Conservation (phyloP, 768 basidiomycete species). For the Tricholomella constricta region DNA sequence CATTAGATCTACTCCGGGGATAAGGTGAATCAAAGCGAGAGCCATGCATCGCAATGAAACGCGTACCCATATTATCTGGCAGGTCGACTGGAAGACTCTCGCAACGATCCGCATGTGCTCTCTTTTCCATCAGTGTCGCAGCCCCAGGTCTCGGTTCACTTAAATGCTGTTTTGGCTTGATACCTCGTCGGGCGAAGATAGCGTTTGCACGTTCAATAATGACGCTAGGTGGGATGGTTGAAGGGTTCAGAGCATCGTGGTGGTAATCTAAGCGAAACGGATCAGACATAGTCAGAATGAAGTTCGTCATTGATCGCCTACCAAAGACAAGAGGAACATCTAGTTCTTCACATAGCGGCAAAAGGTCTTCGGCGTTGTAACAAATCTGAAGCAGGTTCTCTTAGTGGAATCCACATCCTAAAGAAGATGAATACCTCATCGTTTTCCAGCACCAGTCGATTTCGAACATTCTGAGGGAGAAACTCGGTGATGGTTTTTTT, state of each 20-base stretch:
- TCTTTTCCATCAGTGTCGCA: slow-evolving; percentile 76
- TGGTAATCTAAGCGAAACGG: slow-evolving; percentile 58
- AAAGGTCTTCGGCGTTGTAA: slow-evolving; percentile 85
- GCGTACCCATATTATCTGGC: slow-evolving; percentile 67
- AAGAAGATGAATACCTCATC: slow-evolving; percentile 65
- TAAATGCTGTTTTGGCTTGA: slow-evolving; percentile 90
- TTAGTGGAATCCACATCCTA: neutral
- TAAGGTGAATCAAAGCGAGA: slow-evolving; percentile 11
- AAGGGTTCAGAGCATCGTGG: slow-evolving; percentile 73
- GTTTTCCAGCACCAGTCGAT: slow-evolving; percentile 87
- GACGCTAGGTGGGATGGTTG: slow-evolving; percentile 55
- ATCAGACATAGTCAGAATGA: slow-evolving; percentile 26
- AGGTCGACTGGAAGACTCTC: slow-evolving; percentile 62
- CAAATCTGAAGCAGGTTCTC: slow-evolving; percentile 54
- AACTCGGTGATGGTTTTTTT: slow-evolving; percentile 62
- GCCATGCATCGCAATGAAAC: slow-evolving; percentile 7
- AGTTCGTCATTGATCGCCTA: slow-evolving; percentile 31
- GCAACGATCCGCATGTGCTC: slow-evolving; percentile 88
- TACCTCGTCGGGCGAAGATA: slow-evolving; percentile 76
- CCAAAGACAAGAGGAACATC: slow-evolving; percentile 71
- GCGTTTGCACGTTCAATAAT: slow-evolving; percentile 77
- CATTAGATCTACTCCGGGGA: slow-evolving; percentile 66
- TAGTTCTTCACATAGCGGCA: slow-evolving; percentile 86
- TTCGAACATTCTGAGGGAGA: slow-evolving; percentile 66
- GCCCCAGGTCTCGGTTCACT: slow-evolving; percentile 90